A percentile compares a stretch with the other conserved stretches of the same genome.
Evolutionary conservation across 1,284 basidiomycete genomes (phyloP).

Genomic region (Cutaneotrichosporon sp.): DNA sequence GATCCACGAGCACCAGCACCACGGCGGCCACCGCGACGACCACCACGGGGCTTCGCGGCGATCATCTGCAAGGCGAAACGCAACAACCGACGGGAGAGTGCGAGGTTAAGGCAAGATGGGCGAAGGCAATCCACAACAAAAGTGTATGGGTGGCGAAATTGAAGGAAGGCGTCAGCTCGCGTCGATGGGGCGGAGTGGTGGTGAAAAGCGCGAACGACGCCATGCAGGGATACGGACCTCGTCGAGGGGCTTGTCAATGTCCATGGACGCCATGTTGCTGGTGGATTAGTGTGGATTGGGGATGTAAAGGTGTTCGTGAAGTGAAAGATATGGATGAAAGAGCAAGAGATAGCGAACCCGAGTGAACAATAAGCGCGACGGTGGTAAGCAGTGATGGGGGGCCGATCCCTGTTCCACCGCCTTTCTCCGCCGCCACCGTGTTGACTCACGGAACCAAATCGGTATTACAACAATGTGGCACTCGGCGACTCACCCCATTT

Average conservation of each 20-base stretch:
- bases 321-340: background rate
- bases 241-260: constrained; percentile 77
- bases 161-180: constrained; percentile 7
- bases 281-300: constrained; percentile 13
- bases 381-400: background rate
- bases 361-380: background rate
- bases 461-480: too few species aligned
- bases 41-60: constrained; percentile 53
- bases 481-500: too few species aligned
- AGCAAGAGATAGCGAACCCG: background rate
- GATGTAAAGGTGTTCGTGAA: constrained; percentile 7
- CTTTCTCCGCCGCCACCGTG: too few species aligned
- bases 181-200: background rate
- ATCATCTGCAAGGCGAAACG: constrained; percentile 61
- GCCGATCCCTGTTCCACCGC: background rate
- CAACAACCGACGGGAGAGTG: background rate
- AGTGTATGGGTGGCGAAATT: constrained; percentile 2
- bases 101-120: background rate
- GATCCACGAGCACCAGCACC: constrained; percentile 22
- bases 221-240: constrained; percentile 68
- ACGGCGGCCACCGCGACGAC: constrained; percentile 54
- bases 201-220: too few species aligned
- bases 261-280: constrained; percentile 45
- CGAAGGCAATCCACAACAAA: background rate
- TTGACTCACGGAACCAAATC: too few species aligned